A percentile compares a stretch with the other conserved stretches of the same genome.
phyloP scores from a whole-genome alignment of 495 filamentous ascomycete genomes.

The Pseudoneurospora amorphoporcata region DNA sequence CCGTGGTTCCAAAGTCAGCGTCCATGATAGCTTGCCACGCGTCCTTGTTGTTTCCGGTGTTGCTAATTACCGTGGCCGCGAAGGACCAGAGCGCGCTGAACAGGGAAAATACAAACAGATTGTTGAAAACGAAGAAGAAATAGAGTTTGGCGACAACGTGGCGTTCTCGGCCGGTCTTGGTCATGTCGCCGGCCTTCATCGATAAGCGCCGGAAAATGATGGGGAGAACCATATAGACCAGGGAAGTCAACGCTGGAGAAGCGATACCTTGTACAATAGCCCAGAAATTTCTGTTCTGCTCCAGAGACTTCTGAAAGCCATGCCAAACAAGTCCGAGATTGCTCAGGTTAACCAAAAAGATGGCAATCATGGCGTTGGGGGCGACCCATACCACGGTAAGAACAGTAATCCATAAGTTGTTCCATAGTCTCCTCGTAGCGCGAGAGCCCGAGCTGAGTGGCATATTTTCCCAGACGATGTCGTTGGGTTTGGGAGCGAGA shows the following conservation, averaged over 20 bases:
- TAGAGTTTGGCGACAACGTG: constrained; percentile 89
- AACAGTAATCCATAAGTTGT: constrained; percentile 69
- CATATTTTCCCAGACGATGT: constrained; percentile 95
- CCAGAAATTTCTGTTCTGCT: constrained; percentile 55
- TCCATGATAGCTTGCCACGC: constrained; percentile 60
- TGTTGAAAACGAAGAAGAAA: constrained; percentile 96
- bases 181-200: constrained; percentile 70
- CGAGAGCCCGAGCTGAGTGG: constrained; percentile 54
- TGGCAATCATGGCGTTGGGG: constrained; percentile 91
- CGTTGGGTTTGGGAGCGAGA: constrained; percentile 77
- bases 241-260: constrained; percentile 81
- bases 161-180: constrained; percentile 86
- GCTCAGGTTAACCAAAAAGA: constrained; percentile 77
- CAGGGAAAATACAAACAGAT: constrained; percentile 83
- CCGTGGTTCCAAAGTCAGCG: constrained; percentile 45
- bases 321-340: constrained; percentile 77
- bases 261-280: constrained; percentile 87
- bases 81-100: constrained; percentile 74
- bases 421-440: constrained; percentile 61
- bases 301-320: constrained; percentile 55
- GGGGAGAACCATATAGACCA: constrained; percentile 81
- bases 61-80: constrained; percentile 49
- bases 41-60: constrained; percentile 29
- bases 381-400: constrained; percentile 83
- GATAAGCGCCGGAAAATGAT: constrained; percentile 80